A percentile compares a stretch with the other conserved stretches of the same genome.
Evolutionary conservation across 495 filamentous ascomycete species (phyloP).

Genomic region (Talaromyces thailandensis): DNA sequence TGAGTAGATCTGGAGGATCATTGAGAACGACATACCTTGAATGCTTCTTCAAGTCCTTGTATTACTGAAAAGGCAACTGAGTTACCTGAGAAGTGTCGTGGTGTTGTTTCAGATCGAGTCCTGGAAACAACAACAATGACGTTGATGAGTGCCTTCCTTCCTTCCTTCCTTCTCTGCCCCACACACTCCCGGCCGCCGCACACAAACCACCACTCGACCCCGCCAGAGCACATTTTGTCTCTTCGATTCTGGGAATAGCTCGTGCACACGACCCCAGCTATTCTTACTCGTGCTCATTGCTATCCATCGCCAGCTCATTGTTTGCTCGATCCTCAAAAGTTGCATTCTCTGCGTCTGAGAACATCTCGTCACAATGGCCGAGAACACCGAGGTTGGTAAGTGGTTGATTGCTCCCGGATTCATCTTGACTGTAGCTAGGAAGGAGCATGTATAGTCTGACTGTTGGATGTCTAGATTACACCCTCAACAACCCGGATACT

Average conservation of each 20-base stretch:
- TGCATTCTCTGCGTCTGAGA: neutral
- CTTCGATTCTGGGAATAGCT: neutral
- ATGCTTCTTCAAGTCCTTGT: neutral
- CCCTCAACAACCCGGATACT: constrained; percentile 91
- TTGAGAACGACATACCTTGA: neutral
- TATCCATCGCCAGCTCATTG: neutral
- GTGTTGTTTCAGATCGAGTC: neutral
- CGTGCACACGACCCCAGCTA: constrained; percentile 1
- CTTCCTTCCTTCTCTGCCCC: neutral
- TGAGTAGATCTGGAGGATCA: neutral
- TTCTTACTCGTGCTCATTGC: neutral
- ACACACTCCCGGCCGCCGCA: neutral
- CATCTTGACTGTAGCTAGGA: neutral
- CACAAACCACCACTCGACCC: constrained; percentile 3
- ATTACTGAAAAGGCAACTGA: neutral
- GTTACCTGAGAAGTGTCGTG: neutral
- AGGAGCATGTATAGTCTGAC: neutral
- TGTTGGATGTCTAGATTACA: constrained; percentile 58
- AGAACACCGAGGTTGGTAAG: constrained; percentile 38
- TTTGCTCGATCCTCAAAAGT: neutral
- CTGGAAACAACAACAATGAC: constrained; percentile 1
- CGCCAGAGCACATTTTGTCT: constrained; percentile 1
- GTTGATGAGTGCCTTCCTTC: neutral
- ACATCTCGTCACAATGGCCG: constrained; percentile 31
- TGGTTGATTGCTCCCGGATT: constrained; percentile 8